These are phyloP conservation scores for Penicillium paneum DNA, from an alignment of 2,329 filamentous ascomycete genomes.

Conservation along the genomic window DNA sequence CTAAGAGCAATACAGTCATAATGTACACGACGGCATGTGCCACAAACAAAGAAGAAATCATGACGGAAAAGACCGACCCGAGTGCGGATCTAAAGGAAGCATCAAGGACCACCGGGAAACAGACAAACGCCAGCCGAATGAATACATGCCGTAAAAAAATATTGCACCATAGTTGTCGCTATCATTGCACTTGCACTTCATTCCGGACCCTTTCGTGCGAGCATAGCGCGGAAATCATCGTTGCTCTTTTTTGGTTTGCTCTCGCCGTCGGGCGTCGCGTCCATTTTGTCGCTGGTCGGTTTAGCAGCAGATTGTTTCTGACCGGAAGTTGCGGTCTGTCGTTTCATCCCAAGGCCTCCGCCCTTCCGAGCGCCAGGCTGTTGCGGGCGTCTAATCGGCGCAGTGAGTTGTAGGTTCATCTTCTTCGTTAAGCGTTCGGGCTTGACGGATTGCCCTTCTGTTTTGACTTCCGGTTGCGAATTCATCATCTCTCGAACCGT, in stretches of 20 bases:
- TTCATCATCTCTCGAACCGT: constrained; percentile 52
- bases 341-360: constrained; percentile 51
- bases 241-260: constrained; percentile 51
- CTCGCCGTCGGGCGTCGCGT: constrained; percentile 29
- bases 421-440: constrained; percentile 38
- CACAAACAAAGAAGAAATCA: constrained; percentile 11
- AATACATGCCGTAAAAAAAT: constrained; percentile 23
- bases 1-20: constrained; percentile 22
- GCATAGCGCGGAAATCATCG: constrained; percentile 56
- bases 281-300: constrained; percentile 19
- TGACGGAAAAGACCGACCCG: constrained; percentile 8
- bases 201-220: constrained; percentile 41
- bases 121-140: constrained; percentile 26
- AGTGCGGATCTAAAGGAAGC: constrained; percentile 8
- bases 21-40: constrained; percentile 22
- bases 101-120: constrained; percentile 10
- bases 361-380: constrained; percentile 44
- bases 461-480: constrained; percentile 42
- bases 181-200: constrained; percentile 24
- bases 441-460: constrained; percentile 33
- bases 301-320: constrained; percentile 4
- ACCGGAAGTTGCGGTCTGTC: constrained; percentile 28
- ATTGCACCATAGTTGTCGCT: constrained; percentile 20
- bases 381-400: constrained; percentile 45
- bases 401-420: constrained; percentile 30